Conservation (phyloP, 2,329 filamentous ascomycete species). For the Neopestalotiopsis sp. region DNA sequence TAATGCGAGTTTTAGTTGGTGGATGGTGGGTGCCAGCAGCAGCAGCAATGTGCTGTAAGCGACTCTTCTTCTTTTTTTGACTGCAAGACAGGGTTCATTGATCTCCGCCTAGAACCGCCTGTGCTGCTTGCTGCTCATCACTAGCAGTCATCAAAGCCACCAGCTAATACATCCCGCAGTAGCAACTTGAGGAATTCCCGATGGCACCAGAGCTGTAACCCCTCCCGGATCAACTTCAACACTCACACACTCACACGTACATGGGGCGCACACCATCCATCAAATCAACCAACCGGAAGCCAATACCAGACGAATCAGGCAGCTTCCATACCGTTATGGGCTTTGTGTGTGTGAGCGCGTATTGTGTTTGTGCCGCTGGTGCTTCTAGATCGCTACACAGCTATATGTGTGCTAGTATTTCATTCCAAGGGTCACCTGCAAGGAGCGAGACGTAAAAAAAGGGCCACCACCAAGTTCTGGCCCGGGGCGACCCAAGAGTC, state of each 20-base stretch:
- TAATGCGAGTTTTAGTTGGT: neutral
- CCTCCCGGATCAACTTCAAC: neutral
- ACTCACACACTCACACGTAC: neutral
- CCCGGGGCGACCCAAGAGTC: slow-evolving; percentile 7
- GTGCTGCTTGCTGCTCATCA: neutral
- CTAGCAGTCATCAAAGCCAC: slow-evolving; percentile 6
- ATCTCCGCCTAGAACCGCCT: neutral
- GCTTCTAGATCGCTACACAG: neutral
- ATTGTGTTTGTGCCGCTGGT: neutral
- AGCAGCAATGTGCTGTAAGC: neutral
- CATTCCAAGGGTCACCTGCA: slow-evolving; percentile 6
- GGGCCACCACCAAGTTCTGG: neutral
- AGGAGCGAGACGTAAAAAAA: slow-evolving; percentile 1
- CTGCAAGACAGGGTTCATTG: slow-evolving; percentile 1
- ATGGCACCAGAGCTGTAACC: slow-evolving; percentile 7
- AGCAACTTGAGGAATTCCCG: neutral
- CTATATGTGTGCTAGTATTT: slow-evolving; percentile 14
- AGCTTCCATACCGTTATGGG: neutral
- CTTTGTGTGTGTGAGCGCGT: neutral
- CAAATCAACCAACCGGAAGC: neutral
- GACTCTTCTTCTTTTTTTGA: neutral
- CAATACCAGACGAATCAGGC: slow-evolving; percentile 7
- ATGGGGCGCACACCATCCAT: neutral
- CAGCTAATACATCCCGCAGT: neutral
- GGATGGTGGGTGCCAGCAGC: neutral